Evolutionary conservation across 257 asterid species (phyloP), one percentile per base, ranked within the genome.

Genomic region (Scutellaria galericulata): DNA sequence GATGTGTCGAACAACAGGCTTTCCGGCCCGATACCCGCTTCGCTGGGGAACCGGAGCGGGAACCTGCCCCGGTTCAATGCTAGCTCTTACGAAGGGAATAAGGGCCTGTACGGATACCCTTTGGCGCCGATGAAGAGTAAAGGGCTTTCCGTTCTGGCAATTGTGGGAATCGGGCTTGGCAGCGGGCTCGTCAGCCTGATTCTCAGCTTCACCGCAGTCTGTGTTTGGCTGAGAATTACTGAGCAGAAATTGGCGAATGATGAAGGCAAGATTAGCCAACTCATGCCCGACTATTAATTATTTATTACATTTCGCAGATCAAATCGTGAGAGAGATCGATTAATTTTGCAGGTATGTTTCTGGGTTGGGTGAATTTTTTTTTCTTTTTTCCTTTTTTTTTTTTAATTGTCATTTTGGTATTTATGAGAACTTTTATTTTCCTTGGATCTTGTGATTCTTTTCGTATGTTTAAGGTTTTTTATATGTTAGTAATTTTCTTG

Each of bases 121-220:
- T 77, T 94, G 64, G 85, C 93, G 61, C 87, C 94, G 24, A 82
- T 84, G 92, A 91, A 77, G 70, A 86, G 78, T 24, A 86, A 53
- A 41, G 96, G 96, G 66, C 77, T 94, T 7, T 85, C 95, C 13
- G 74, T 94, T 6, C 7, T 85, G 73, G 84, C 88, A 10, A 89
- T 94, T 20, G 99, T 94, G 6, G 99, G 96, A 81, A 94, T 94
- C 89, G 99, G 99, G 57, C 83, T 94, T 22, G 97, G 96, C 7
- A 94, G 97, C 66, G 99, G 99, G 75, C 75, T 94, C 40, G 57
- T 86, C 46, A 94, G 99, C 83, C 77, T 94, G 86, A 83, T 89
- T 1, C 75, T 94, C 67, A 94, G 99, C 74, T 94, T 94, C 75
- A 84, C 90, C 11, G 99, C 90, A 3, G 99, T 94, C 44, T 94